Conservation (phyloP, 108 stramenopile species). For the Poteriospumella lacustris region DNA sequence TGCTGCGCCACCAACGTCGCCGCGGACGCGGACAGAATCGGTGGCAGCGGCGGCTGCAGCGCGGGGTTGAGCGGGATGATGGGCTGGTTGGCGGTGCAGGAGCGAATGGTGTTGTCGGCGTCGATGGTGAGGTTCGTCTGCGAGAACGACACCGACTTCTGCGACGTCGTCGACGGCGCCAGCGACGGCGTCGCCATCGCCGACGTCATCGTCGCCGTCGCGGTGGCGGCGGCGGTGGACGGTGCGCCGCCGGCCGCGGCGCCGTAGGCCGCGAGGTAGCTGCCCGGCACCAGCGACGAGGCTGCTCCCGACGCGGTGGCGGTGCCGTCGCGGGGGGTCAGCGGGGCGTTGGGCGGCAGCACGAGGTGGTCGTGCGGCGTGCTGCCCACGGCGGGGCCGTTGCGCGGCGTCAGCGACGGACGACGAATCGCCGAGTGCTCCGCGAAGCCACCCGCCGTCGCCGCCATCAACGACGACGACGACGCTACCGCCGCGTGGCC, state of each 20-base stretch:
- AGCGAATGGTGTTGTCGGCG: not conserved
- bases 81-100: not conserved
- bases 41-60: no score
- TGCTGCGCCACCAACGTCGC: no score
- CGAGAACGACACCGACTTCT: not conserved
- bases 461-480: no score
- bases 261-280: not conserved
- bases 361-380: no score
- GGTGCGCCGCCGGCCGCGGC: not conserved
- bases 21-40: no score
- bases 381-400: no score
- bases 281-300: no score
- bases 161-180: not conserved
- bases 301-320: not conserved
- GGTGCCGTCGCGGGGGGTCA: slow-evolving; percentile 1
- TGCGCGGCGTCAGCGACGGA: no score
- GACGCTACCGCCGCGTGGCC: no score
- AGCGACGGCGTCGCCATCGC: not conserved
- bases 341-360: not conserved
- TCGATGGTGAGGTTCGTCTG: not conserved
- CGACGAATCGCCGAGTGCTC: no score
- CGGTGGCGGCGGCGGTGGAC: not conserved
- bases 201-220: not conserved
- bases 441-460: no score
- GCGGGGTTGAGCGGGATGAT: no score